Evolutionary conservation across 1,284 basidiomycete species (phyloP).

Genomic region (Cryptococcus amylolentus): DNA sequence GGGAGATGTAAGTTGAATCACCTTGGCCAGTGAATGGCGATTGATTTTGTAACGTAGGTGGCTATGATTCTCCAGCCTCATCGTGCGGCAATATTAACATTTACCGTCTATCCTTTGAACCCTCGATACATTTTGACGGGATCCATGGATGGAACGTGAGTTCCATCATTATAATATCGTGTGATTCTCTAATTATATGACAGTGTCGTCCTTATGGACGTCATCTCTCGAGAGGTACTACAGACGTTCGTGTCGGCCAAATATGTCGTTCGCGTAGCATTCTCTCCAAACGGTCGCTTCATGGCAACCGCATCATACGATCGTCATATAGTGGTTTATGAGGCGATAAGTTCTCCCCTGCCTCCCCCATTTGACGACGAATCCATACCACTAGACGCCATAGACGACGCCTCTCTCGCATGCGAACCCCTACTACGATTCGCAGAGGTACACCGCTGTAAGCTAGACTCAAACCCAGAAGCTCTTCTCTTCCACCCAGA

Average conservation of each 20-base stretch:
- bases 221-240: conserved; percentile 34
- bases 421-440: conserved; percentile 38
- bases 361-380: conserved; percentile 8
- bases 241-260: conserved; percentile 44
- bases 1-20: conserved; percentile 56
- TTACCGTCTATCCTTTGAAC: conserved; percentile 43
- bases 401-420: conserved; percentile 36
- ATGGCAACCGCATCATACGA: conserved; percentile 49
- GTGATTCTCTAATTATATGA: not conserved
- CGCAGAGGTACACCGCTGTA: conserved; percentile 25
- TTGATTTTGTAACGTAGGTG: conserved; percentile 22
- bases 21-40: not conserved
- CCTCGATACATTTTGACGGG: conserved; percentile 43
- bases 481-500: conserved; percentile 39
- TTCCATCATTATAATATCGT: not conserved
- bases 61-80: conserved; percentile 39
- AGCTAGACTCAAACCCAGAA: conserved; percentile 45
- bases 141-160: conserved; percentile 49
- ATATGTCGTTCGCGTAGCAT: conserved; percentile 46
- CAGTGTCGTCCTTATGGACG: conserved; percentile 38
- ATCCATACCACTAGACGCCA: conserved; percentile 32
- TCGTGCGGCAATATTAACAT: conserved; percentile 44
- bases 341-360: conserved; percentile 11
- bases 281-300: conserved; percentile 38
- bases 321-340: conserved; percentile 41